A percentile compares a stretch with the other conserved stretches of the same genome.
Evolutionary conservation across 208 protist genomes (phyloP).

Genomic region (Leishmania amazonensis): DNA sequence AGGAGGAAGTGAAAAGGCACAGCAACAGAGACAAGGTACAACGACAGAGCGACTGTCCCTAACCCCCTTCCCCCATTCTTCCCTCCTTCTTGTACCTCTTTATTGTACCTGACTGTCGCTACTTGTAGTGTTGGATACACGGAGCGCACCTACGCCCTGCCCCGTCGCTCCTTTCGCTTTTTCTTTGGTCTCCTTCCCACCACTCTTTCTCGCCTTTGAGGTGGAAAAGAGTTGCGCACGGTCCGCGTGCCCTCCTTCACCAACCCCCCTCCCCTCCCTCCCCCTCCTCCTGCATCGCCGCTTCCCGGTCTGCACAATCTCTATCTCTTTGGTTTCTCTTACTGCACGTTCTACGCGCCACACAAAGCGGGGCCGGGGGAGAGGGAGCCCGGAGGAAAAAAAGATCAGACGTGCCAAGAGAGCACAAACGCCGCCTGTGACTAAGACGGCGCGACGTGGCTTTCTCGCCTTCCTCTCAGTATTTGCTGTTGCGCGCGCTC

Average conservation of each 20-base stretch:
- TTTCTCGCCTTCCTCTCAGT: background rate
- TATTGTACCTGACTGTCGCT: background rate
- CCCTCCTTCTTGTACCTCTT: background rate
- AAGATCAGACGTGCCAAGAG: no score
- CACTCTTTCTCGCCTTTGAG: background rate
- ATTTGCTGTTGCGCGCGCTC: background rate
- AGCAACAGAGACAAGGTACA: background rate
- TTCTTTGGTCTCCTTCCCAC: background rate
- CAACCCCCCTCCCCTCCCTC: no score
- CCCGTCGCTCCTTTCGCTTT: background rate
- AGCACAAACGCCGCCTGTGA: no score
- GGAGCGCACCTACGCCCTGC: background rate
- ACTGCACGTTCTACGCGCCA: background rate
- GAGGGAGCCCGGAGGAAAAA: no score
- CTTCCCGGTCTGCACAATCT: background rate
- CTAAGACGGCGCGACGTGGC: background rate
- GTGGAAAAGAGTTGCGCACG: background rate
- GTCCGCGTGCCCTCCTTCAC: no score
- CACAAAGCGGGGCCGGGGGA: no score
- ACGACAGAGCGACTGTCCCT: background rate
- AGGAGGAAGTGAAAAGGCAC: background rate
- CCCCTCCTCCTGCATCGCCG: background rate
- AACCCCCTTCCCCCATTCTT: background rate
- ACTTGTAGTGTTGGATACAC: background rate
- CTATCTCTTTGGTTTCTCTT: background rate